Evolutionary conservation across 331 rosid species (phyloP), one percentile per base, ranked within the genome.

Genomic region (Acacia pycnantha): DNA sequence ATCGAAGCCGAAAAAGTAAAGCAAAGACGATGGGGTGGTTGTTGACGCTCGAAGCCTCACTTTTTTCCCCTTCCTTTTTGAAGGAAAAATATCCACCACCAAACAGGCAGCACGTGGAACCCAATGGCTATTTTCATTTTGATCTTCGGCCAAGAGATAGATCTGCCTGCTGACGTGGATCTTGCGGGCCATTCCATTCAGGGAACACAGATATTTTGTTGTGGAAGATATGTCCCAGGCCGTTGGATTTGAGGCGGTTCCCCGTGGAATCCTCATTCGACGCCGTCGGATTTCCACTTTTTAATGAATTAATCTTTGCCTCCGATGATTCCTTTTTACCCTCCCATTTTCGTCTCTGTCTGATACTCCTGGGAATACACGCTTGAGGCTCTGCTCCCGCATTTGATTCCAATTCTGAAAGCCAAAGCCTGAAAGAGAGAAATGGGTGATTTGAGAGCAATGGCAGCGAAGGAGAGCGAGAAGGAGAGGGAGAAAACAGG

Each of bases 361-460:
- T 24, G 33, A 24, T 26, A 29, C 24, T 71, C 7, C 8, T 13
- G 22, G 3, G 54, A 24, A 50, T 10, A 1, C 19, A 9, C 29
- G 24, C 26, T 11, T 11, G 19, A 46, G 43, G 2, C 61, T 29
- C 46, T 73, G 65, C 77, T 48, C 35, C 62, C 13, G 18, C 26
- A 50, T 29, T 73, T 29, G 44, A 48, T 48, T 48, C 64, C 21
- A 31, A 8, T 43, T 70, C 56, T 41, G 72, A 19, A 16, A 29
- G 13, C 4, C 44, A 65, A 26, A 16, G 40, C 33, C 66, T 12
- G 40, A 27, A 15, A 31, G 43, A 0, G 47, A 21, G 31, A 48
- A 58, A 89, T 89, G 92, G 89, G 88, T 2, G 89, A 88, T 74
- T 88, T 84, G 41, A 83, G 78, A 35, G 22, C 54, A 14, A 24